phyloP scores from a whole-genome alignment of 148 eudicot species.

The Spergularia bocconei region DNA sequence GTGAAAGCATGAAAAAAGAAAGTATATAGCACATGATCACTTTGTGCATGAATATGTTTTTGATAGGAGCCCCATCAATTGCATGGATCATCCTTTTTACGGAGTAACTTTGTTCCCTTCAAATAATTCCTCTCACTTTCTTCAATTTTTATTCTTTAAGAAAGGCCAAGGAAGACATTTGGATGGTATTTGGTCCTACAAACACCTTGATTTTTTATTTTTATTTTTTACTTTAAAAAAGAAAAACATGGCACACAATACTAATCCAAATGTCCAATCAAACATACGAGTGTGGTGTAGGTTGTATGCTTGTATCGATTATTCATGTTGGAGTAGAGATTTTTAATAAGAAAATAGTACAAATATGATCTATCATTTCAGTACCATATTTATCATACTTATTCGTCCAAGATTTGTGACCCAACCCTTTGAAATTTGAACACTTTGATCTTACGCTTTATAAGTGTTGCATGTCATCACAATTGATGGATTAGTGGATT shows the following conservation, averaged over 20 bases:
- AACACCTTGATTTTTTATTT: background rate
- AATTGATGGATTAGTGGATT: background rate
- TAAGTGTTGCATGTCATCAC: background rate
- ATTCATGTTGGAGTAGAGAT: too few relatives aligned
- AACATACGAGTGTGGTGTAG: slow-evolving; percentile 11
- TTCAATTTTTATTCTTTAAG: slow-evolving; percentile 18
- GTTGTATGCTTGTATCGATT: background rate
- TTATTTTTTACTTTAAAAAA: too few relatives aligned
- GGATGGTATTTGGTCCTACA: slow-evolving; percentile 4
- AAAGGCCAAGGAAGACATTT: background rate
- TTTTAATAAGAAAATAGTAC: too few relatives aligned
- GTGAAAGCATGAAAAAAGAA: background rate
- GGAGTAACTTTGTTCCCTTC: slow-evolving; percentile 27
- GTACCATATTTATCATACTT: slow-evolving; percentile 16
- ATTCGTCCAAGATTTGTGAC: slow-evolving; percentile 22
- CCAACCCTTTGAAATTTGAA: slow-evolving; percentile 6
- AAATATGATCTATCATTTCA: slow-evolving; percentile 24
- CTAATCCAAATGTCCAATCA: slow-evolving; percentile 14
- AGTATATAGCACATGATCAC: background rate
- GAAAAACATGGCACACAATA: background rate
- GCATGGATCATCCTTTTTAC: background rate
- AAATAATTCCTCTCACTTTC: slow-evolving; percentile 28
- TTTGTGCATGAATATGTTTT: slow-evolving; percentile 13
- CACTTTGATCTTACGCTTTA: background rate
- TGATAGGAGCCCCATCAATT: slow-evolving; percentile 37